phyloP scores from a whole-genome alignment of 2,329 filamentous ascomycete species.

The Fusarium compactum region DNA sequence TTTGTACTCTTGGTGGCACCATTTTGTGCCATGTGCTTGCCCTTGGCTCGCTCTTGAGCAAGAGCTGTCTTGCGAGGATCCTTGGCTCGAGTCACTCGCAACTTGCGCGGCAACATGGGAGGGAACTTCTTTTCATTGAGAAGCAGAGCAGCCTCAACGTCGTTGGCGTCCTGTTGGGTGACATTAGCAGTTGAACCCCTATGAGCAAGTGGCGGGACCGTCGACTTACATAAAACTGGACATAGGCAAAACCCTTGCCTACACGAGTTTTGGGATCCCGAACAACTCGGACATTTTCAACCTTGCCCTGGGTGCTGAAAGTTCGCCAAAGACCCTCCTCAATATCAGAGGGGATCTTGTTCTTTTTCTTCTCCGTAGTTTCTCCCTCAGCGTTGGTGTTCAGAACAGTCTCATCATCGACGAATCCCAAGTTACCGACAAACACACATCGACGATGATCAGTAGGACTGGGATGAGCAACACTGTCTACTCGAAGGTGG shows the following conservation, averaged over 20 bases:
- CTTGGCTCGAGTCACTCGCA: slow-evolving; percentile 90
- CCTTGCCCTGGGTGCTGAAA: slow-evolving; percentile 79
- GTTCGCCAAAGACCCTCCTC: slow-evolving; percentile 93
- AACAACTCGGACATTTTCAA: slow-evolving; percentile 94
- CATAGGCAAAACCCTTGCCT: slow-evolving; percentile 97
- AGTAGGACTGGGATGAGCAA: slow-evolving; percentile 85
- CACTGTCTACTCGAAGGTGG: slow-evolving; percentile 89
- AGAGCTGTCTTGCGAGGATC: slow-evolving; percentile 71
- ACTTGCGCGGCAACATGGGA: slow-evolving; percentile 87
- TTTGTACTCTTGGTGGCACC: slow-evolving; percentile 57
- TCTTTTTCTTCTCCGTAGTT: slow-evolving; percentile 78
- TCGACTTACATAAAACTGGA: slow-evolving; percentile 82
- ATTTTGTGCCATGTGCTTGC: slow-evolving; percentile 53
- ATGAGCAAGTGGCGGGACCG: background rate
- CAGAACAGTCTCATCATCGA: slow-evolving; percentile 86
- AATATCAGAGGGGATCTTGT: slow-evolving; percentile 81
- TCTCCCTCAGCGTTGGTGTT: slow-evolving; percentile 74
- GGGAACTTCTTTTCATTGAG: slow-evolving; percentile 93
- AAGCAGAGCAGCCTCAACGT: slow-evolving; percentile 90
- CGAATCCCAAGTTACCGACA: slow-evolving; percentile 94
- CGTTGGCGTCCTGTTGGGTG: slow-evolving; percentile 75
- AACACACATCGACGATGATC: slow-evolving; percentile 95
- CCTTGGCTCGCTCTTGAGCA: slow-evolving; percentile 54
- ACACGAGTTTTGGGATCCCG: slow-evolving; percentile 91
- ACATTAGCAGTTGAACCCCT: slow-evolving; percentile 12